Evolutionary conservation across 495 filamentous ascomycete species (phyloP), one percentile per base, ranked within the genome.

Genomic region (Neurospora africana): DNA sequence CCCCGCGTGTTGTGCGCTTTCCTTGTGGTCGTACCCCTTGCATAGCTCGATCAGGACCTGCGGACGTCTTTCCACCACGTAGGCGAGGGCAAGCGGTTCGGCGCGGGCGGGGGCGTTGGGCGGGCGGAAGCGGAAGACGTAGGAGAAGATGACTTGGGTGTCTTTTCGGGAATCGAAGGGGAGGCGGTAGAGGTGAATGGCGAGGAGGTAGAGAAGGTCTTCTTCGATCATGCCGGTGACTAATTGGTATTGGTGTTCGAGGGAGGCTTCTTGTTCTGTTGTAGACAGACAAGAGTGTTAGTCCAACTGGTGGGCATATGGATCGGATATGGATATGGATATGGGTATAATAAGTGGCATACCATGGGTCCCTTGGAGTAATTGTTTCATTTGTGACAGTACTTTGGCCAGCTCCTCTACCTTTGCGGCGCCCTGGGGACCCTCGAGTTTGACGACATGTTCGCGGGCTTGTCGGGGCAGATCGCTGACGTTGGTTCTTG

Each of bases 101-200:
- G 87, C 83, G 79, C 87, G 81, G 79, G 86, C 75, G 71, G 82
- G 76, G 72, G 80, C 87, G 78, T 77, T 84, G 13, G 91, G 86
- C 17, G 87, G 87, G 73, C 90, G 90, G 84, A 93, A 97, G 38
- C 93, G 91, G 78, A 97, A 89, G 69, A 92, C 88, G 81, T 93
- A 92, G 13, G 92, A 95, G 84, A 96, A 91, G 77, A 97, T 94
- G 76, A 92, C 91, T 79, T 97, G 92, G 10, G 90, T 90, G 77
- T 97, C 93, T 82, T 96, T 97, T 76, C 92, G 89, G 35, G 93
- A 91, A 84, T 99, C 96, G 84, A 99, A 99, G 7, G 95, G 92
- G 7, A 98, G 88, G 36, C 90, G 86, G 80, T 91, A 87, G 68
- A 99, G 90, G 78, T 89, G 88, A 65, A 87, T 85, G 36, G 94